phyloP scores from a whole-genome alignment of 495 filamentous ascomycete species.

The Neurospora sp. region DNA sequence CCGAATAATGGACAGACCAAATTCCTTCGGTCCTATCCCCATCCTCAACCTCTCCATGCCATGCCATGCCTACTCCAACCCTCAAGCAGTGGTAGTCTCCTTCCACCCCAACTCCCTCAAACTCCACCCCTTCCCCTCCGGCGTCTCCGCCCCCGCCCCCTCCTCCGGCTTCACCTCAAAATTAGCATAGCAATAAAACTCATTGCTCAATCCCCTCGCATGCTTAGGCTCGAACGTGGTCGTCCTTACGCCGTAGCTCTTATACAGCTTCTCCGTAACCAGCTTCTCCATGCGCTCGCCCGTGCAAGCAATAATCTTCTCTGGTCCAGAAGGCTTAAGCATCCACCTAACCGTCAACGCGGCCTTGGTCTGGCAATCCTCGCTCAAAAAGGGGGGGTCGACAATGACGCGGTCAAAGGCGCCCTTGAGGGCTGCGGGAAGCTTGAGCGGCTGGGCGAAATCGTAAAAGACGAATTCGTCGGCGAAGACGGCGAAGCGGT shows the following conservation, averaged over 20 bases:
- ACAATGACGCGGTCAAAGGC: slow-evolving; percentile 55
- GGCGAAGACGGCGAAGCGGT: slow-evolving; percentile 56
- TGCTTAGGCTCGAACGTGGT: slow-evolving; percentile 56
- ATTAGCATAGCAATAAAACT: slow-evolving; percentile 69
- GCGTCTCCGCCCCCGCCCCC: neutral
- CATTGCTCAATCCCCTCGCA: slow-evolving; percentile 60
- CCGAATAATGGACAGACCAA: neutral
- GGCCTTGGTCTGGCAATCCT: slow-evolving; percentile 75
- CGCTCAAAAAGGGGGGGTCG: slow-evolving; percentile 69
- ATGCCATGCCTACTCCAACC: neutral
- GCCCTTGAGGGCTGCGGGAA: slow-evolving; percentile 44
- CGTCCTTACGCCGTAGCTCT: slow-evolving; percentile 35
- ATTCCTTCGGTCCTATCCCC: neutral
- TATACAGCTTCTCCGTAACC: slow-evolving; percentile 39
- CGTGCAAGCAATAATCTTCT: slow-evolving; percentile 53
- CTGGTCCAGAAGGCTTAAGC: slow-evolving; percentile 23
- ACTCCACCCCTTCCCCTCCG: neutral
- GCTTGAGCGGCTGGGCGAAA: slow-evolving; percentile 52
- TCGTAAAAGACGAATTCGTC: slow-evolving; percentile 62
- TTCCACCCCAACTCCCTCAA: neutral
- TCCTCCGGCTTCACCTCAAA: slow-evolving; percentile 43
- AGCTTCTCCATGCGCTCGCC: slow-evolving; percentile 57
- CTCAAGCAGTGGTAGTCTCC: neutral
- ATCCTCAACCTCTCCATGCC: neutral
- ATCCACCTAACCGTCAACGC: slow-evolving; percentile 67